phyloP scores from a whole-genome alignment of 306 rosid genomes.

The Cucurbita argyrosperma region DNA sequence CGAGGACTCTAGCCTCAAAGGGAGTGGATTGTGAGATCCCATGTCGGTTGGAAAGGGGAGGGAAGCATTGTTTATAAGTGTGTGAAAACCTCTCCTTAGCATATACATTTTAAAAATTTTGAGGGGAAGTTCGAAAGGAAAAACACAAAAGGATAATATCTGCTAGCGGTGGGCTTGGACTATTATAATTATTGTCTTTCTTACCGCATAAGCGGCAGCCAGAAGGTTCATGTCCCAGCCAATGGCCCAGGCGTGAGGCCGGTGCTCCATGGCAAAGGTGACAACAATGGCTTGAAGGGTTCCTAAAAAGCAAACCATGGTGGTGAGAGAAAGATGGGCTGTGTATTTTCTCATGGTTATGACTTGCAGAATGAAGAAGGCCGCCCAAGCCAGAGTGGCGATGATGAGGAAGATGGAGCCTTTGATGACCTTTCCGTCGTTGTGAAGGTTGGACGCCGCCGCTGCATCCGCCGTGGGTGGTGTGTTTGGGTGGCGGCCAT shows the following conservation, averaged over 20 bases:
- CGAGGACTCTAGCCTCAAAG: no score
- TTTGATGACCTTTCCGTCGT: slow-evolving; percentile 52
- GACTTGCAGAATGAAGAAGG: slow-evolving; percentile 82
- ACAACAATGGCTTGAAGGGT: slow-evolving; percentile 68
- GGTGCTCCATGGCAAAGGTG: slow-evolving; percentile 54
- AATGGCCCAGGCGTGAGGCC: slow-evolving; percentile 57
- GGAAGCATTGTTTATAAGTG: no score
- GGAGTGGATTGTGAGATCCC: no score
- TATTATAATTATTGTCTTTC: background rate
- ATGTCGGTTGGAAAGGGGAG: no score
- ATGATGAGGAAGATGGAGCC: slow-evolving; percentile 74
- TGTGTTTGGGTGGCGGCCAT: slow-evolving; percentile 25
- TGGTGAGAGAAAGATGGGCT: slow-evolving; percentile 78
- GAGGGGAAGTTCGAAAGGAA: no score
- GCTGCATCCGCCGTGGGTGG: background rate
- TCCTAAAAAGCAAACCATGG: slow-evolving; percentile 66
- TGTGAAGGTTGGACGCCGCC: background rate
- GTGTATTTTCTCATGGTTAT: slow-evolving; percentile 54
- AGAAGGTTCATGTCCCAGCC: slow-evolving; percentile 85
- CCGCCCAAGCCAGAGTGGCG: slow-evolving; percentile 78
- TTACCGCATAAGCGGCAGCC: slow-evolving; percentile 90
- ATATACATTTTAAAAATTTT: no score
- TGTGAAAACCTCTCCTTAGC: no score
- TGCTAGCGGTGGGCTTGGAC: no score
- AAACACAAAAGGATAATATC: no score